These are phyloP conservation scores for Thalassiosira sp. DNA, from an alignment of 352 stramenopile genomes.

Conservation along the genomic window DNA sequence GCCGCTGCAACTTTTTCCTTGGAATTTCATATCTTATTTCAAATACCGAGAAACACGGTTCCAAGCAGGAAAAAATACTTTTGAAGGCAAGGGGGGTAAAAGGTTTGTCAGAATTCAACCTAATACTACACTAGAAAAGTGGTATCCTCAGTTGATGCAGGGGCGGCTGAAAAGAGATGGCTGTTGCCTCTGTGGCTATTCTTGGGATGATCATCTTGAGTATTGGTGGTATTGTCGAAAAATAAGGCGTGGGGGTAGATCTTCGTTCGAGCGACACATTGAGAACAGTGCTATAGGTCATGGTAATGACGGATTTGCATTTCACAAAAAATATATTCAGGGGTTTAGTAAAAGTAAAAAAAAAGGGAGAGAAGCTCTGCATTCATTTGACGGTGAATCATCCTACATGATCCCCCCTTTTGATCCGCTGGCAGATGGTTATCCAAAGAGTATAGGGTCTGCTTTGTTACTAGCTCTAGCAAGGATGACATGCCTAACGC, in stretches of 20 bases:
- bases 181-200: slow-evolving; percentile 50
- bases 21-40: slow-evolving; percentile 42
- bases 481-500: slow-evolving; percentile 21
- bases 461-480: slow-evolving; percentile 42
- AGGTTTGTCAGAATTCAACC: slow-evolving; percentile 50
- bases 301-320: slow-evolving; percentile 7
- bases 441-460: slow-evolving; percentile 31
- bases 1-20: slow-evolving; percentile 54
- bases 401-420: slow-evolving; percentile 29
- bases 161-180: slow-evolving; percentile 30
- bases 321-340: slow-evolving; percentile 33
- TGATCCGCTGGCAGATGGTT: slow-evolving; percentile 28
- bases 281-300: not conserved
- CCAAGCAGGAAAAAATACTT: slow-evolving; percentile 33
- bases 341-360: not conserved
- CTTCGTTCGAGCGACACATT: slow-evolving; percentile 37
- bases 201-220: slow-evolving; percentile 50
- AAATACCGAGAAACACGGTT: slow-evolving; percentile 24
- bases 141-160: slow-evolving; percentile 31
- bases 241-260: slow-evolving; percentile 18
- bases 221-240: slow-evolving; percentile 45
- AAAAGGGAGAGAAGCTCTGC: slow-evolving; percentile 11
- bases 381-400: slow-evolving; percentile 14
- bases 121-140: slow-evolving; percentile 32
- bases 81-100: slow-evolving; percentile 47